Evolutionary conservation across 2,329 filamentous ascomycete genomes (phyloP).

Genomic region (Nemania bipapillata): DNA sequence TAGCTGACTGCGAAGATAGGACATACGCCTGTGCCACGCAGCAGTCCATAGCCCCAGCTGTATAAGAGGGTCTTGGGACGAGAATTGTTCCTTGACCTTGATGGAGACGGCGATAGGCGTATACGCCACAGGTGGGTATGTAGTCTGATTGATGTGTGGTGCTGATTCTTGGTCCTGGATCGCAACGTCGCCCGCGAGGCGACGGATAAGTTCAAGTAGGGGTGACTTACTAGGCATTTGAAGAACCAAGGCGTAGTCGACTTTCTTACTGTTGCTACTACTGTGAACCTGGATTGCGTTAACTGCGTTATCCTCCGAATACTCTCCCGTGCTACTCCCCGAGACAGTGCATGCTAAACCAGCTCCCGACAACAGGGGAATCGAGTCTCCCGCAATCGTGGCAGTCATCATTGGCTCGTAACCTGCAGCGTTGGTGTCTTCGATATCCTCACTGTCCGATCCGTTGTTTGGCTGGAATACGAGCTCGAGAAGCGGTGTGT

Average conservation of each 20-base stretch:
- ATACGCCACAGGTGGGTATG: not conserved
- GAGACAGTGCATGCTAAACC: not conserved
- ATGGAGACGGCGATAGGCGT: not conserved
- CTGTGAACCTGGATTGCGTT: not conserved
- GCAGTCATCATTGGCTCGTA: not conserved
- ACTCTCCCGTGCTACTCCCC: not conserved
- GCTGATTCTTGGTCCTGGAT: not conserved
- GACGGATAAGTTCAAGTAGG: not conserved
- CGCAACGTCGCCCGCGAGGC: not conserved
- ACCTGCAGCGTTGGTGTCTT: not conserved
- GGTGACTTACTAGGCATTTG: not conserved
- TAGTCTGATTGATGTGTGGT: constrained; percentile 1
- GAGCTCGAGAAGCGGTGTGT: not conserved
- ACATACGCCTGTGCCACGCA: not conserved
- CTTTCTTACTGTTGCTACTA: not conserved
- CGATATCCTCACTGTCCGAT: not conserved
- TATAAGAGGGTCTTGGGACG: not conserved
- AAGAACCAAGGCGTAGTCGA: not conserved
- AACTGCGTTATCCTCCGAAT: not conserved
- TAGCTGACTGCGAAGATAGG: not conserved
- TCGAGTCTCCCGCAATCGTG: not conserved
- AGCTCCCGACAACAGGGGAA: not conserved
- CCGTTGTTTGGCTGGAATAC: not conserved
- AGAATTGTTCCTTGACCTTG: not conserved
- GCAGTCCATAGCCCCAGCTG: not conserved